These are phyloP conservation scores for Colletotrichum cereale DNA, from an alignment of 2,329 filamentous ascomycete species.

Conservation along the genomic window DNA sequence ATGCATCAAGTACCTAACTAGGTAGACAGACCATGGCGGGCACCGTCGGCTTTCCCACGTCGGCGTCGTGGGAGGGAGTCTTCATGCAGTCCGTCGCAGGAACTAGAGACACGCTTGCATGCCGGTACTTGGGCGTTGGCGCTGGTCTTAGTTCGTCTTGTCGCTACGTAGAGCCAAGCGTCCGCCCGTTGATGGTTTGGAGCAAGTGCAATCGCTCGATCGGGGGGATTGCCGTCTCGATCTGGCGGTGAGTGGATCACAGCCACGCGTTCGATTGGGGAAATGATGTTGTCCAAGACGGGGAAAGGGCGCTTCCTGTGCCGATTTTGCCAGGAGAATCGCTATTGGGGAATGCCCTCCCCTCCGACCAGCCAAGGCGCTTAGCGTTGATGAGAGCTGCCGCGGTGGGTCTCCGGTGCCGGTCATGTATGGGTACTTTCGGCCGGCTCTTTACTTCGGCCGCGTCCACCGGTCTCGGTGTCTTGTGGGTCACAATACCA, in stretches of 20 bases:
- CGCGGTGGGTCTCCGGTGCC: neutral
- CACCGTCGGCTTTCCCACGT: neutral
- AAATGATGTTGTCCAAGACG: constrained; percentile 33
- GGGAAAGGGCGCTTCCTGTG: neutral
- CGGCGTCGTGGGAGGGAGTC: neutral
- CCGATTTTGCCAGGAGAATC: neutral
- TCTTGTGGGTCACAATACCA: constrained; percentile 4
- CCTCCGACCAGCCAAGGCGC: neutral
- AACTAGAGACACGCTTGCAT: constrained; percentile 6
- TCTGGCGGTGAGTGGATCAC: constrained; percentile 18
- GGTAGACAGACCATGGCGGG: neutral
- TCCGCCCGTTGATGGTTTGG: neutral
- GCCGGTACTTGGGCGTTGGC: constrained; percentile 1
- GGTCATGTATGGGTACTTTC: neutral
- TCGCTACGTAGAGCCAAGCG: constrained; percentile 25
- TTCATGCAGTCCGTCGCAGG: constrained; percentile 1
- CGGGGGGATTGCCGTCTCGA: constrained; percentile 2
- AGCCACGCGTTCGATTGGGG: constrained; percentile 21
- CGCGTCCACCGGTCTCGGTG: neutral
- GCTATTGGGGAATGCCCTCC: neutral
- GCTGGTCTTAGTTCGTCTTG: neutral
- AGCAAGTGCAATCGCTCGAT: neutral
- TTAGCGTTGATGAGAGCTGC: constrained; percentile 1
- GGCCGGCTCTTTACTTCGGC: neutral
- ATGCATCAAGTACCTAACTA: neutral